Percentiles rank a stretch among this genome's conserved stretches.
phyloP scores from a whole-genome alignment of 495 filamentous ascomycete species.

The Neurospora sp. region DNA sequence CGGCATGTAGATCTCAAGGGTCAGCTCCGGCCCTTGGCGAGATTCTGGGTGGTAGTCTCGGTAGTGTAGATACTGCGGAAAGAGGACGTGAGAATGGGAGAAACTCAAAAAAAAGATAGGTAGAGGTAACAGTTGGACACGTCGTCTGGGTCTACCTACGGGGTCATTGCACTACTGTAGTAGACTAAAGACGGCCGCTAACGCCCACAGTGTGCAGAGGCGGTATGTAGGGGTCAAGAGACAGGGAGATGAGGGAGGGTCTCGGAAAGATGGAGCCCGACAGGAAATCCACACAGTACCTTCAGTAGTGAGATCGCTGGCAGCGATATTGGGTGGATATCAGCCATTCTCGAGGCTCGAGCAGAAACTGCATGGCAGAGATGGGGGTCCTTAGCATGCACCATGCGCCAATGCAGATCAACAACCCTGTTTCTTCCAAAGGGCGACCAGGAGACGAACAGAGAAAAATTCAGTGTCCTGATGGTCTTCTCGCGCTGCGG shows the following conservation, averaged over 20 bases:
- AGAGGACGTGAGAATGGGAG: not conserved
- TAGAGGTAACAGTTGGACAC: too few relatives aligned
- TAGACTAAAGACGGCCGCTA: not conserved
- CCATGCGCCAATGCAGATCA: not conserved
- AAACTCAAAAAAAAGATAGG: not conserved
- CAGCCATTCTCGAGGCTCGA: not conserved
- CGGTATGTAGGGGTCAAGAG: not conserved
- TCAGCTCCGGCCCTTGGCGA: not conserved
- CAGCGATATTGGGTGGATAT: not conserved
- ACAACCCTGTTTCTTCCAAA: not conserved
- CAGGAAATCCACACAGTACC: not conserved
- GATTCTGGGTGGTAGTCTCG: not conserved
- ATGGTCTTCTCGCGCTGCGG: not conserved
- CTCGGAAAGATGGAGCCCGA: not conserved
- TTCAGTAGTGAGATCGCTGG: not conserved
- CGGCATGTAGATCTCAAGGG: not conserved
- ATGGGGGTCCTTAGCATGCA: not conserved
- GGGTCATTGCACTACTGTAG: not conserved
- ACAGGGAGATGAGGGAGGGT: not conserved
- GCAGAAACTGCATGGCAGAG: not conserved
- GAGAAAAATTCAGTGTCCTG: not conserved
- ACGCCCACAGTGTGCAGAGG: not conserved
- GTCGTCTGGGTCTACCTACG: too few relatives aligned
- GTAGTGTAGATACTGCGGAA: not conserved
- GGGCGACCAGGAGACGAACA: not conserved